Percentiles rank a stretch among this genome's conserved stretches.
These are phyloP conservation scores for Oryza rufipogon DNA, from an alignment of 176 grass and related monocot species.

Conservation along the genomic window DNA sequence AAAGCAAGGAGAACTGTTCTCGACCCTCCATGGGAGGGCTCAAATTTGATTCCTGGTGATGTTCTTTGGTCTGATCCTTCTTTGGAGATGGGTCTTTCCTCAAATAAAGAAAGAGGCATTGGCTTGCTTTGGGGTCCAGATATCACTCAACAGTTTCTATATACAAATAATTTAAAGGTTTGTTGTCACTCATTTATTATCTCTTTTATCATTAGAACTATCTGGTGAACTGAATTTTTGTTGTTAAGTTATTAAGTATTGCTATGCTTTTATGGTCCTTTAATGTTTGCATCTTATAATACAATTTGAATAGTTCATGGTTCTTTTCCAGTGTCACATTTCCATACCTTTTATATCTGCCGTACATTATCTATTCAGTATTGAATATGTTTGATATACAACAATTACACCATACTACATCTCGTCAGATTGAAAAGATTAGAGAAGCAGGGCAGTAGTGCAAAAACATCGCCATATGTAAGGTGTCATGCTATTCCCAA, in stretches of 20 bases:
- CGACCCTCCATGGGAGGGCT: slow-evolving; percentile 89
- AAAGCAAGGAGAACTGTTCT: slow-evolving; percentile 93
- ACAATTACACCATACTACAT: not conserved
- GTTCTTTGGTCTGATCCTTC: slow-evolving; percentile 97
- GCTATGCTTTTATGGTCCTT: not conserved
- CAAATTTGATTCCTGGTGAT: slow-evolving; percentile 95
- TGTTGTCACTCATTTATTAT: slow-evolving; percentile 32
- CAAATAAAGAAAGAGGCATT: slow-evolving; percentile 93
- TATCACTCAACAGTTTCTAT: slow-evolving; percentile 88
- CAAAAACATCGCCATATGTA: not conserved
- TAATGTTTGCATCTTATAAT: not conserved
- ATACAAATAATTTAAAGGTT: slow-evolving; percentile 89
- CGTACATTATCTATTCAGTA: not conserved
- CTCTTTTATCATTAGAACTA: not conserved
- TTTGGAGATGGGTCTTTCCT: slow-evolving; percentile 65
- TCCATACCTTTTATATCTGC: not conserved
- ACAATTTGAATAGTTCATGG: not conserved
- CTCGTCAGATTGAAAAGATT: not conserved
- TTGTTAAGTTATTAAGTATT: not conserved
- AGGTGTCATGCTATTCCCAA: not conserved
- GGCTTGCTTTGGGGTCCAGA: slow-evolving; percentile 98
- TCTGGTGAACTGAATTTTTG: not conserved
- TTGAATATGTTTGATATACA: not conserved
- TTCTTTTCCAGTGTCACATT: not conserved
- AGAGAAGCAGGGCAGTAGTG: not conserved